Base-by-base conservation (phyloP, 768 basidiomycete genomes). In the Termitomyces titanicus region DNA sequence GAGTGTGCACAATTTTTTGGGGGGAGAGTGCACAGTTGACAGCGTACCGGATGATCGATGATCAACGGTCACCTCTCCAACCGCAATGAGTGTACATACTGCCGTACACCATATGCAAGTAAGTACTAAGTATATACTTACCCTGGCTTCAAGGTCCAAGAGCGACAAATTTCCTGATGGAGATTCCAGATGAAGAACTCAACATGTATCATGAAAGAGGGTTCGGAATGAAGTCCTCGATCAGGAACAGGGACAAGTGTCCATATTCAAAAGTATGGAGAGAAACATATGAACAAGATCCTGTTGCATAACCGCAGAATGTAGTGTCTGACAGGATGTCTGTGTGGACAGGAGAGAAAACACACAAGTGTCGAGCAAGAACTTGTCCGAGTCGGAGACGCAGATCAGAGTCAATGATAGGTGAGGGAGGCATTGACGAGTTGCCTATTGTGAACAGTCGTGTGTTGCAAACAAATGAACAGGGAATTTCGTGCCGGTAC, bases 211-310 rank as follows among this genome's bases (percentile, higher is more conserved):
- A 59, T 55, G 56, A 24, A 53, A 53, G 42, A 46, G 51, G 47
- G 29, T 25, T 20, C 7, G 38, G 42, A 47, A 48, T 38, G 38
- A 50, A 51, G 38, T 45, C 47, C 39, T 52, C 45, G 42, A 49
- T 49, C 60, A 63, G 62, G 62, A 51, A 55, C 60, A 57, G 58
- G 55, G 38, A 13, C 24, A 31, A 20, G n/a, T 20, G 51, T 62
- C 57, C 51, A 35, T 40, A 46, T 27, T 17, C 47, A 46, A n/a
- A n/a, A n/a, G n/a, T n/a, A n/a, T n/a, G n/a, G n/a, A n/a, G 53
- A 44, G 51, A 18, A 35, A 37, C 22, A 44, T 38, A 40, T 50
- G 38, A 20, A 12, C 9, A 13, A 25, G 22, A 12, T 15, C 24
- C 24, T 15, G 34, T 37, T 25, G 42, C 31, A 47, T 29, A 37